Evolutionary conservation across 179 eudicot species (phyloP), one percentile per base, ranked within the genome.

Genomic region (Beta lomatogona): DNA sequence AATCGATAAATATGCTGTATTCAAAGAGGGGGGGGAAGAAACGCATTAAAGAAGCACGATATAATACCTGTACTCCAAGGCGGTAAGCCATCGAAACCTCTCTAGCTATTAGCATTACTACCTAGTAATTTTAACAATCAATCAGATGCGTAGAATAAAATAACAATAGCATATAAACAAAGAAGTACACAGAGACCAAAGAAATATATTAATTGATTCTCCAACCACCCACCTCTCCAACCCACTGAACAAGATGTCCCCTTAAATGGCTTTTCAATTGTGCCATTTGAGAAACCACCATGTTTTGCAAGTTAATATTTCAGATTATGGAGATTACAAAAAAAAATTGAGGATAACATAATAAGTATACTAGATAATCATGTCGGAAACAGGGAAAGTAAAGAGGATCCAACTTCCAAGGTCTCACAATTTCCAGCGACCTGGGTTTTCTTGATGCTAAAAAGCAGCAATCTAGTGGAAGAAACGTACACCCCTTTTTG

Each of bases 21-120:
- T 5, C 18, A 41, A 18, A 21, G 16, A 53, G 73, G 52, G 2
- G 41, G 3, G 19, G 31, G 55, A 68, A 70, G 11, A 44, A 45
- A 16, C 11, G 48, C 3, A 44, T 68, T 45, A 19, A 77, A 21
- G 19, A 77, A 18, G 74, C 45, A 71, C 77, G 73, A 71, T 55
- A 36, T 41, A 66, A 53, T 86, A 97, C 99, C 99, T 97, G 95
- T 45, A 97, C 94, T 73, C 98, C 99, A 83, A 86, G 81, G 41
- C 90, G 94, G 80, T 92, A 88, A 82, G 94, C 97, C 70, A 86
- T 83, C 68, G 97, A 88, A 85, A 96, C 92, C 88, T 97, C 99
- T 83, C 90, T 88, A 46, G 99, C 99, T 85, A 97, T 88, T 79
- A 92, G 92, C 98, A 88, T 87, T 9, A 92, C 89, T 68, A 97